These are phyloP conservation scores for Lyophyllum atratum DNA, from an alignment of 768 basidiomycete genomes.

Conservation along the genomic window DNA sequence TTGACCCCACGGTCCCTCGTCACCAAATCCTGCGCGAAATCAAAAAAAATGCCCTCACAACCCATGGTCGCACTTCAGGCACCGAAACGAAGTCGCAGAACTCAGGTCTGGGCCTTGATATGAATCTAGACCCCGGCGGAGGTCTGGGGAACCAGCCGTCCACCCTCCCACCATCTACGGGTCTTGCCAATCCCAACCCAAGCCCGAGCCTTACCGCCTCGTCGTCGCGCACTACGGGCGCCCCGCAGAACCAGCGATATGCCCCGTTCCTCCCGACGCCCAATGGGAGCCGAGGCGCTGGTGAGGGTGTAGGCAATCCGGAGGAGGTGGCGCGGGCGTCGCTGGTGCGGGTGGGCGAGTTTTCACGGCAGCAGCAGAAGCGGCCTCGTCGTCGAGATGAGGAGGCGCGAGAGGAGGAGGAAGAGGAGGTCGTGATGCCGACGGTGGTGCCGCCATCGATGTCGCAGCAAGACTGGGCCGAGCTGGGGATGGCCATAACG, in stretches of 20 bases:
- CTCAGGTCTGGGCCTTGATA: neutral
- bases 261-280: conserved; percentile 55
- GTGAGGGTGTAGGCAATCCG: neutral
- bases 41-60: neutral
- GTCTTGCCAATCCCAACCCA: neutral
- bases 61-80: neutral
- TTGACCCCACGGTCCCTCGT: neutral
- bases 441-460: neutral
- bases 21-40: neutral
- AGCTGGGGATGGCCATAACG: neutral
- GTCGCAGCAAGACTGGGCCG: neutral
- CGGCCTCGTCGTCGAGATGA: conserved; percentile 7
- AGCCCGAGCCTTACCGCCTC: neutral
- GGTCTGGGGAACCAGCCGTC: neutral
- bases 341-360: conserved; percentile 78
- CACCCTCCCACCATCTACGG: neutral
- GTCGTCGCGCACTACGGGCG: neutral
- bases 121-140: neutral
- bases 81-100: conserved; percentile 27
- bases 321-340: conserved; percentile 62
- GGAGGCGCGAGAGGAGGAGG: neutral
- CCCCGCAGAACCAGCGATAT: conserved; percentile 13
- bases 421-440: conserved; percentile 26
- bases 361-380: conserved; percentile 60
- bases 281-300: neutral